phyloP scores from a whole-genome alignment of 108 stramenopile genomes.

The Bacterosira constricta region DNA sequence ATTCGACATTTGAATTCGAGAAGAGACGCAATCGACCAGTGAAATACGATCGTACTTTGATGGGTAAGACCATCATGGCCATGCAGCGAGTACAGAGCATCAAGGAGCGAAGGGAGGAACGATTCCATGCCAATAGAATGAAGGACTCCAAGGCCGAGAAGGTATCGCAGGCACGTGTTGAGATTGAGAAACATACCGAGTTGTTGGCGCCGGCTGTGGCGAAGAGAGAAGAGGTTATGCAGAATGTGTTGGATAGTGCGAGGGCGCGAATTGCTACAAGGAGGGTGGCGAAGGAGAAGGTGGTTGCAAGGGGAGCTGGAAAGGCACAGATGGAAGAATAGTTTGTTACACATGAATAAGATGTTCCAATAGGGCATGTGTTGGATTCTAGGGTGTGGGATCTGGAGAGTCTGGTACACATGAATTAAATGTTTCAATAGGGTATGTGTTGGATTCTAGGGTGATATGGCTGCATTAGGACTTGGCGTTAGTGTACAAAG shows the following conservation, averaged over 20 bases:
- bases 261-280: conserved; percentile 82
- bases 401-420: not conserved
- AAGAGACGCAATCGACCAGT: conserved; percentile 98
- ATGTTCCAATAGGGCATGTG: no score
- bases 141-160: conserved; percentile 86
- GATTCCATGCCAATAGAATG: conserved; percentile 88
- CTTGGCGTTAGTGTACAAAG: no score
- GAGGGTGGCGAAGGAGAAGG: conserved; percentile 57
- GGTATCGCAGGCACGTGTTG: conserved; percentile 87
- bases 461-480: no score
- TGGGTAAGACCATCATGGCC: conserved; percentile 97
- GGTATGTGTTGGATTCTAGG: no score
- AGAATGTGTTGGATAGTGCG: conserved; percentile 86
- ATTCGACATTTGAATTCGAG: conserved; percentile 99
- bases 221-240: conserved; percentile 83
- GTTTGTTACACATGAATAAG: no score
- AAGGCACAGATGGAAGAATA: conserved; percentile 46
- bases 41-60: conserved; percentile 95
- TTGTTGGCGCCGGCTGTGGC: conserved; percentile 89
- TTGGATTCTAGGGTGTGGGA: not conserved
- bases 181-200: conserved; percentile 90
- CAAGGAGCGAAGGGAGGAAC: conserved; percentile 79
- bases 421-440: no score
- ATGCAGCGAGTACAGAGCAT: conserved; percentile 96
- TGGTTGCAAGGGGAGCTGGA: conserved; percentile 20